Percentiles rank a stretch among this genome's conserved stretches.
These are phyloP conservation scores for Daldinia sp. DNA, from an alignment of 2,329 filamentous ascomycete genomes.

Conservation along the genomic window DNA sequence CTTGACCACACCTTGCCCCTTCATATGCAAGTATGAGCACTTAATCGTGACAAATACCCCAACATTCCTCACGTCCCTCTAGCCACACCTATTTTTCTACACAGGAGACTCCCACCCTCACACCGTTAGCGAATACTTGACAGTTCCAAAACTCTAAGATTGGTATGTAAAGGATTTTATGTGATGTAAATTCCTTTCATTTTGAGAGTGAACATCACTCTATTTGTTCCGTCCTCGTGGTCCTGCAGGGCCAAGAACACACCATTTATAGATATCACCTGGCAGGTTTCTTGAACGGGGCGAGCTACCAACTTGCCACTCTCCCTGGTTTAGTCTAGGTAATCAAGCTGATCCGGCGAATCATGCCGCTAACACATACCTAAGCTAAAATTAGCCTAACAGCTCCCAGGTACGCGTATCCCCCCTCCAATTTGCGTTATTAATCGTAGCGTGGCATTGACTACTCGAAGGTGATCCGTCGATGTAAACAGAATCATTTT, in stretches of 20 bases:
- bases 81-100: constrained; percentile 18
- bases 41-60: constrained; percentile 15
- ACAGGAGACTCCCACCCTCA: constrained; percentile 6
- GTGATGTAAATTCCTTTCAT: constrained; percentile 9
- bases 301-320: constrained; percentile 21
- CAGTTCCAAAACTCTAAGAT: constrained; percentile 8
- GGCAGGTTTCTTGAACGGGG: constrained; percentile 7
- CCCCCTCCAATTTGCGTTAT: constrained; percentile 9
- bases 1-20: constrained; percentile 27
- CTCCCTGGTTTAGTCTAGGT: not conserved
- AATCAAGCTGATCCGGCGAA: constrained; percentile 1
- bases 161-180: not conserved
- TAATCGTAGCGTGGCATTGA: constrained; percentile 10
- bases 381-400: constrained; percentile 4
- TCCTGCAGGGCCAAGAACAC: constrained; percentile 8
- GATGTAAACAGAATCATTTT: not conserved
- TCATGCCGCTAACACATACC: not conserved
- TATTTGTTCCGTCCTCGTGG: constrained; percentile 1
- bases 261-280: constrained; percentile 2
- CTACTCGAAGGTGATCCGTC: not conserved
- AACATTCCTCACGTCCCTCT: constrained; percentile 3
- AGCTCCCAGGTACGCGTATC: not conserved
- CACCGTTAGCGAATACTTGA: not conserved
- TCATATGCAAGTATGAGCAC: constrained; percentile 24
- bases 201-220: constrained; percentile 5